phyloP scores from a whole-genome alignment of 2,329 filamentous ascomycete species.

The Scedosporium boydii region DNA sequence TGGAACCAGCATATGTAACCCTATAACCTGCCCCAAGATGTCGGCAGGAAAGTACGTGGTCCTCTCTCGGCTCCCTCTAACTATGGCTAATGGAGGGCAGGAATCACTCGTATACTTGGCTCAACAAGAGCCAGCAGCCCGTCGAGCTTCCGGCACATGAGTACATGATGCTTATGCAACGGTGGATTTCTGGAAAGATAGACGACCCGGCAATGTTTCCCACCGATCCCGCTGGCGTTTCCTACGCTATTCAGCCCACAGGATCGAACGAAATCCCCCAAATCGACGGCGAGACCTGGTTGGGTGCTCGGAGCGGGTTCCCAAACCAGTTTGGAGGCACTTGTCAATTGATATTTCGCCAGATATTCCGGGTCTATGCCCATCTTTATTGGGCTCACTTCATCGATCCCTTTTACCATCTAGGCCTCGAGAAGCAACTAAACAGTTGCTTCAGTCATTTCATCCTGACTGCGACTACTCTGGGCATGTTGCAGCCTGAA shows the following conservation, averaged over 20 bases:
- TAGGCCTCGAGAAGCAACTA: slow-evolving; percentile 70
- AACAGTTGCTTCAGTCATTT: slow-evolving; percentile 88
- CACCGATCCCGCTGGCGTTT: slow-evolving; percentile 66
- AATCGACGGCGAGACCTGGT: slow-evolving; percentile 57
- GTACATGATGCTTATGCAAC: slow-evolving; percentile 92
- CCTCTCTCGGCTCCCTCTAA: neutral
- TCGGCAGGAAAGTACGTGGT: slow-evolving; percentile 77
- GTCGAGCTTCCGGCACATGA: slow-evolving; percentile 87
- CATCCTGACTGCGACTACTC: slow-evolving; percentile 67
- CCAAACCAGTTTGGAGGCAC: slow-evolving; percentile 82
- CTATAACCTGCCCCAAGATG: slow-evolving; percentile 79
- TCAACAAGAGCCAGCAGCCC: slow-evolving; percentile 77
- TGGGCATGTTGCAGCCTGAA: slow-evolving; percentile 76
- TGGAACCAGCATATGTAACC: slow-evolving; percentile 72
- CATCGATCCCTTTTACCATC: slow-evolving; percentile 71
- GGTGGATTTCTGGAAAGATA: slow-evolving; percentile 95
- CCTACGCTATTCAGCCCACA: slow-evolving; percentile 47
- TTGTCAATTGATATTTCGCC: slow-evolving; percentile 88
- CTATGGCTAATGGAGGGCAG: slow-evolving; percentile 21
- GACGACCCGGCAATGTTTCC: slow-evolving; percentile 86
- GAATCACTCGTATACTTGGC: slow-evolving; percentile 95
- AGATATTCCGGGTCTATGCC: slow-evolving; percentile 97
- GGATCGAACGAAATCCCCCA: no score
- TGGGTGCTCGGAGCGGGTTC: slow-evolving; percentile 89
- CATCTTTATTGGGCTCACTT: slow-evolving; percentile 98